Conservation (phyloP, 192 early-diverging fungal species). For the Phlyctochytrium arcticum region DNA sequence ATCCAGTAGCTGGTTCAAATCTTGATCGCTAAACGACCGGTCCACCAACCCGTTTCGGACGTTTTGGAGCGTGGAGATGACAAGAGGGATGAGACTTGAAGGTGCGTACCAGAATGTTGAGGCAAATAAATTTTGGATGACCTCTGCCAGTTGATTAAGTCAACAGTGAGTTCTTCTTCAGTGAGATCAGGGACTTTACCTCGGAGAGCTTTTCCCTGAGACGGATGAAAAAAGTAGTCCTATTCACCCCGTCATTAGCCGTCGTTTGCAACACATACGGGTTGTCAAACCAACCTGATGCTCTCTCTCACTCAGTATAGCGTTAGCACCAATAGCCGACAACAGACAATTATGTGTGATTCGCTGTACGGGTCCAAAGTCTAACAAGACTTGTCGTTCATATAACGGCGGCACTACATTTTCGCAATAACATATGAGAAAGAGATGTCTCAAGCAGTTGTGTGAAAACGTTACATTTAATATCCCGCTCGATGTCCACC, state of each 20-base stretch:
- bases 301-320: constrained; percentile 54
- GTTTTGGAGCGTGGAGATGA: constrained; percentile 12
- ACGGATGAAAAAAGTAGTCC: constrained; percentile 73
- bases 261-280: not conserved
- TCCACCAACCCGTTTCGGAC: constrained; percentile 25
- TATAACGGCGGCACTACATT: constrained; percentile 58
- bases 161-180: not conserved
- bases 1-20: not conserved
- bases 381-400: constrained; percentile 40
- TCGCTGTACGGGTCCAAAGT: constrained; percentile 46
- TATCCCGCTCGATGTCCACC: constrained; percentile 51
- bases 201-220: constrained; percentile 51
- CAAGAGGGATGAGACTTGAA: not conserved
- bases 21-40: not conserved
- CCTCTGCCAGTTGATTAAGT: constrained; percentile 20
- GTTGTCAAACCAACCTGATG: not conserved
- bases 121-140: constrained; percentile 56
- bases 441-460: not conserved
- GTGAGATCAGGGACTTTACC: not conserved
- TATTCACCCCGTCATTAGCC: constrained; percentile 35
- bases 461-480: constrained; percentile 27
- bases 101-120: constrained; percentile 64
- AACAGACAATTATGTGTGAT: constrained; percentile 57
- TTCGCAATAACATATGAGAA: too few species aligned
- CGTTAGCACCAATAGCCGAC: constrained; percentile 66